These are phyloP conservation scores for Amaranthus cruentus DNA, from an alignment of 148 eudicot genomes.

Conservation along the genomic window DNA sequence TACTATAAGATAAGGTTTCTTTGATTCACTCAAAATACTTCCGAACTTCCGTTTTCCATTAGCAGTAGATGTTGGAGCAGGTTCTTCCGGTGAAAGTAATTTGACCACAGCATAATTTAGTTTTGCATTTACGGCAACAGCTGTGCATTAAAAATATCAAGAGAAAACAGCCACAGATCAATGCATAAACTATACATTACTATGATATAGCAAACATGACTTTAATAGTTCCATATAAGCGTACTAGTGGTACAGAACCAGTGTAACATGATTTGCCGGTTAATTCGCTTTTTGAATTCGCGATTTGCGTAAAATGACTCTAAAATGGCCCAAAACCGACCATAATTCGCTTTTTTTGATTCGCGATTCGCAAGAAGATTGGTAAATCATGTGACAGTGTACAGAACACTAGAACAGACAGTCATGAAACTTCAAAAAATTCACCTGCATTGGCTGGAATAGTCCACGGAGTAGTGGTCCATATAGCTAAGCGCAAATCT, in stretches of 20 bases:
- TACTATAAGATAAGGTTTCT: conserved; percentile 54
- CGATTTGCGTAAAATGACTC: too few relatives aligned
- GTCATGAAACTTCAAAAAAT: not conserved
- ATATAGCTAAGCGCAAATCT: conserved; percentile 71
- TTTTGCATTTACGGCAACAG: conserved; percentile 91
- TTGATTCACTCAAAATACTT: conserved; percentile 39
- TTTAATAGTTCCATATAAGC: not conserved
- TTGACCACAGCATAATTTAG: conserved; percentile 84
- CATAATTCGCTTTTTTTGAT: too few relatives aligned
- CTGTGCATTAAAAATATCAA: conserved; percentile 36
- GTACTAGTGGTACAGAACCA: not conserved
- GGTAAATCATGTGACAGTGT: too few relatives aligned
- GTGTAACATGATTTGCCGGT: too few relatives aligned
- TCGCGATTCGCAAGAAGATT: too few relatives aligned
- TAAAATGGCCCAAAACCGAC: too few relatives aligned
- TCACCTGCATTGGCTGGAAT: conserved; percentile 98
- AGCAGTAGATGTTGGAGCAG: conserved; percentile 40
- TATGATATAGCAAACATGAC: not conserved
- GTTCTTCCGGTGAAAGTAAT: conserved; percentile 38
- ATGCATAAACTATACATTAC: conserved; percentile 2
- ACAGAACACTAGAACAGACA: too few relatives aligned
- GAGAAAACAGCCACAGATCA: conserved; percentile 11
- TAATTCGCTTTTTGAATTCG: too few relatives aligned
- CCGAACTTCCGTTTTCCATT: conserved; percentile 51
- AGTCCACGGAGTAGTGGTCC: conserved; percentile 99